Conservation (phyloP, 768 basidiomycete genomes). For the Lactifluus rugatus region DNA sequence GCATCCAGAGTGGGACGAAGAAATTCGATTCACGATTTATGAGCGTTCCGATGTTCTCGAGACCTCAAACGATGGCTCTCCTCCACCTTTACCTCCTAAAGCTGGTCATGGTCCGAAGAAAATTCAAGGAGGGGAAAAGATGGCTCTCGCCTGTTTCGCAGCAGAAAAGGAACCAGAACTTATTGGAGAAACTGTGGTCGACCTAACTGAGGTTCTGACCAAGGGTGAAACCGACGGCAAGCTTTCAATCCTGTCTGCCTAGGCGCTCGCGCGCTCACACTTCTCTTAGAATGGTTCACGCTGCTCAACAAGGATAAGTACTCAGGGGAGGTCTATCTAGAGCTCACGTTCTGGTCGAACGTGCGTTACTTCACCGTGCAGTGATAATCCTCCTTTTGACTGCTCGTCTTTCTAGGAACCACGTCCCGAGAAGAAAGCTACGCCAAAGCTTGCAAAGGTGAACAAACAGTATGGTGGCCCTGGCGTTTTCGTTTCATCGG, state of each 20-base stretch:
- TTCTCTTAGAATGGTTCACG: conserved; percentile 79
- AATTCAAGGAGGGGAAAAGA: conserved; percentile 62
- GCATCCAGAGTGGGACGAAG: conserved; percentile 98
- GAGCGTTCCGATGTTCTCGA: conserved; percentile 50
- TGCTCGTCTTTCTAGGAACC: conserved; percentile 45
- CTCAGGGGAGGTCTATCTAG: conserved; percentile 90
- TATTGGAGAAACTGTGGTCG: conserved; percentile 84
- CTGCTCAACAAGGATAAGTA: conserved; percentile 87
- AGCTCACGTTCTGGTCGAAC: conserved; percentile 95
- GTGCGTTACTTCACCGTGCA: conserved; percentile 36
- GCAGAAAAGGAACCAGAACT: conserved; percentile 95
- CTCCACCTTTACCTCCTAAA: conserved; percentile 67
- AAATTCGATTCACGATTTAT: conserved; percentile 82
- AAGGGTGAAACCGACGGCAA: conserved; percentile 95
- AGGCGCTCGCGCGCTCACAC: conserved; percentile 13
- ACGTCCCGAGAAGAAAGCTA: conserved; percentile 59
- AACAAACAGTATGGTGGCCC: conserved; percentile 68
- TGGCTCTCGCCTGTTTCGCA: conserved; percentile 84
- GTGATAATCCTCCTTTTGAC: not conserved
- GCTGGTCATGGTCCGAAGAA: conserved; percentile 31
- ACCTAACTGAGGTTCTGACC: conserved; percentile 82
- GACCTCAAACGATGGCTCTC: conserved; percentile 26
- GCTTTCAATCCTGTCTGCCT: conserved; percentile 22
- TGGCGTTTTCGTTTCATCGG: conserved; percentile 55
- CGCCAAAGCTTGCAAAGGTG: conserved; percentile 39